These are phyloP conservation scores for Solanum chmielewskii DNA, from an alignment of 257 asterid species.

Conservation along the genomic window DNA sequence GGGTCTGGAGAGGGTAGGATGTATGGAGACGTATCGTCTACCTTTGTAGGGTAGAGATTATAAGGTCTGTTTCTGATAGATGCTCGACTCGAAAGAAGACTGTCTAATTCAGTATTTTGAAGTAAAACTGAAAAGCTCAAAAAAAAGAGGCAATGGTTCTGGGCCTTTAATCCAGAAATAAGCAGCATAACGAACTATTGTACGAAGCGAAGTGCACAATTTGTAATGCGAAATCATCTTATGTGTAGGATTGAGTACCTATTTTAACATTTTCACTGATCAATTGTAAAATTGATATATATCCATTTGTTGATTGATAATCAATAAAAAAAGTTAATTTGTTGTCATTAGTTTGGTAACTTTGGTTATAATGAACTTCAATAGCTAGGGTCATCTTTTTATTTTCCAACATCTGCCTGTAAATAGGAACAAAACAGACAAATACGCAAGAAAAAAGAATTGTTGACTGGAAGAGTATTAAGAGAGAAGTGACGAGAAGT, in stretches of 20 bases:
- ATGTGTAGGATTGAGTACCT: background rate
- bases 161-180: background rate
- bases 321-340: background rate
- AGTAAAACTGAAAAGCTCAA: background rate
- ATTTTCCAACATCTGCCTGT: background rate
- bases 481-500: background rate
- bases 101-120: background rate
- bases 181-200: background rate
- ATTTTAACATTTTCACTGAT: background rate
- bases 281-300: background rate
- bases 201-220: background rate
- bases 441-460: background rate
- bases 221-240: background rate
- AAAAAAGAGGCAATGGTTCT: background rate
- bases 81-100: background rate
- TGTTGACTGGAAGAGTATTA: background rate
- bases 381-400: background rate
- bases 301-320: background rate
- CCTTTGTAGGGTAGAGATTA: background rate
- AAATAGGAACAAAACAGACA: background rate
- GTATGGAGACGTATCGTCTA: background rate
- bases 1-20: background rate
- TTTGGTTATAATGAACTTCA: background rate
- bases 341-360: background rate
- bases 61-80: background rate